These are phyloP conservation scores for Cercospora sp. DNA, from an alignment of 2,329 filamentous ascomycete genomes.

Conservation along the genomic window DNA sequence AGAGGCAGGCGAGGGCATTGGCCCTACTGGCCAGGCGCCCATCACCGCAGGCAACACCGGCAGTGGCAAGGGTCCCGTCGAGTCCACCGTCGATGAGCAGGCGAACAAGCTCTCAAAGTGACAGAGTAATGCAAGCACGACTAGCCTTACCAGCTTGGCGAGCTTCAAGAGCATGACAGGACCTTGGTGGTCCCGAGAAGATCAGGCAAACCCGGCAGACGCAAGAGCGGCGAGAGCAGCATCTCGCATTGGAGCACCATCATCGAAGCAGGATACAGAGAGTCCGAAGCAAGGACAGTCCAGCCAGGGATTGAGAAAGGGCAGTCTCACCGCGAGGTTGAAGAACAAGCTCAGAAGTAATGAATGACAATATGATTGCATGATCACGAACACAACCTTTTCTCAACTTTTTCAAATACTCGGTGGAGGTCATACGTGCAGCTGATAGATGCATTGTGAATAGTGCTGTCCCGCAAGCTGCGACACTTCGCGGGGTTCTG, in stretches of 20 bases:
- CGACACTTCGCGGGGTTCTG: no score
- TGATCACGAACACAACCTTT: background rate
- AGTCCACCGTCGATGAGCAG: conserved; percentile 23
- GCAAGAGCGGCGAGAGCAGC: conserved; percentile 12
- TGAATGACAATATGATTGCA: conserved; percentile 16
- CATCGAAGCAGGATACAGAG: background rate
- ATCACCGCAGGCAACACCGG: conserved; percentile 17
- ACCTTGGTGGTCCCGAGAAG: conserved; percentile 11
- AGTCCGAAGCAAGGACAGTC: conserved; percentile 9
- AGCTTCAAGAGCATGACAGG: conserved; percentile 15
- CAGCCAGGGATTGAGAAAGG: conserved; percentile 6
- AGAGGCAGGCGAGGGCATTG: conserved; percentile 42
- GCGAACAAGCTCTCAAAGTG: conserved; percentile 26
- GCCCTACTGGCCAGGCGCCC: conserved; percentile 15
- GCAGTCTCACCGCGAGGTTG: conserved; percentile 12
- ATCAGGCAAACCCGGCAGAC: conserved; percentile 14
- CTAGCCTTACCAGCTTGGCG: conserved; percentile 14
- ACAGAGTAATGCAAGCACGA: conserved; percentile 17
- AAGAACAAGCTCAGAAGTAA: conserved; percentile 18
- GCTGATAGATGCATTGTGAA: background rate
- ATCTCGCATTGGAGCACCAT: background rate
- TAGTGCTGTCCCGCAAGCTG: background rate
- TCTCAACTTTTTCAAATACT: background rate
- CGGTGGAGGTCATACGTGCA: background rate
- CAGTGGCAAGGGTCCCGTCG: conserved; percentile 24